These are phyloP conservation scores for Parascedosporium putredinis DNA, from an alignment of 2,329 filamentous ascomycete genomes.

Conservation along the genomic window DNA sequence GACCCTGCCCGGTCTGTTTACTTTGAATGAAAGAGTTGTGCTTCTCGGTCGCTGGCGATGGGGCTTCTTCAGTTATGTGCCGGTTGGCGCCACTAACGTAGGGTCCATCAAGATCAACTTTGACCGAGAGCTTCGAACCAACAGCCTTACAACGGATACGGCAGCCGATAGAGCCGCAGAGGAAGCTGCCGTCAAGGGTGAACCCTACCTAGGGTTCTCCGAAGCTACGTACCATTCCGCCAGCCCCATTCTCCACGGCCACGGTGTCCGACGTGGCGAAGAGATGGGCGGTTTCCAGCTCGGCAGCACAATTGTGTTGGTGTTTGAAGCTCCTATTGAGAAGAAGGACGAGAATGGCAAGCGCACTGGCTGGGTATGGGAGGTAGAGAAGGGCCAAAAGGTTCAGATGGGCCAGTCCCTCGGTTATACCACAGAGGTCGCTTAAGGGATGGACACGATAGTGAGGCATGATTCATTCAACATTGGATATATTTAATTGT, in stretches of 20 bases:
- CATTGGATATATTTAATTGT: conserved; percentile 4
- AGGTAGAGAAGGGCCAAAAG: conserved; percentile 74
- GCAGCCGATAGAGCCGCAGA: conserved; percentile 79
- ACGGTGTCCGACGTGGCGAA: conserved; percentile 76
- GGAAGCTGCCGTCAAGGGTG: conserved; percentile 62
- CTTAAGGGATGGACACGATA: not conserved
- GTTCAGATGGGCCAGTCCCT: conserved; percentile 84
- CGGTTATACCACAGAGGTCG: conserved; percentile 30
- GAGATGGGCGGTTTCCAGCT: conserved; percentile 98
- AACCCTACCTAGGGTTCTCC: conserved; percentile 80
- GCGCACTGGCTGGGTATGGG: conserved; percentile 72
- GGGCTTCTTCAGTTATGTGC: conserved; percentile 94
- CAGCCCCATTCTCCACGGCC: conserved; percentile 66
- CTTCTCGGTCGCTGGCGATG: conserved; percentile 89
- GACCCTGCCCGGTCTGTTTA: conserved; percentile 87
- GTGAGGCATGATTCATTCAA: not conserved
- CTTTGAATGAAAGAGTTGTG: conserved; percentile 90
- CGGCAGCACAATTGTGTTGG: conserved; percentile 86
- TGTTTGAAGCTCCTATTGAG: conserved; percentile 72
- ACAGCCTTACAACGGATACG: conserved; percentile 85
- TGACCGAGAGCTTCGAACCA: conserved; percentile 85
- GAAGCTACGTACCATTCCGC: conserved; percentile 82
- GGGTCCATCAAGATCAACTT: conserved; percentile 97
- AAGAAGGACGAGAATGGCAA: conserved; percentile 32
- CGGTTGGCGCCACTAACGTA: conserved; percentile 94